Evolutionary conservation across 2,329 filamentous ascomycete species (phyloP), one percentile per base, ranked within the genome.

Genomic region (Harringtonia aguacate): DNA sequence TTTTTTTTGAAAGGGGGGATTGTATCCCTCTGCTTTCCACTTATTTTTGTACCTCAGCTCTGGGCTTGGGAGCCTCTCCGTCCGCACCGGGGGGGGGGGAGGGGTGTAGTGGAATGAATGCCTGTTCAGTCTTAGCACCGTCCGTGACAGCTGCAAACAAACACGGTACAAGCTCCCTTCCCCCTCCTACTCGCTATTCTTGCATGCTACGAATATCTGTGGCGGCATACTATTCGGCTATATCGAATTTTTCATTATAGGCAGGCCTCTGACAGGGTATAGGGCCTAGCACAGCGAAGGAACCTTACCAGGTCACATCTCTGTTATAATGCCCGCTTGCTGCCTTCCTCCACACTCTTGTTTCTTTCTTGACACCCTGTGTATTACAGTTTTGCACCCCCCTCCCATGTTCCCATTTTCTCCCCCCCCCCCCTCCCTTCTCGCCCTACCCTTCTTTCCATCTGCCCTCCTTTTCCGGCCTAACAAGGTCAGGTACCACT

Each of bases 241-340:
- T 46, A 46, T 39, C 36, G 33, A 9, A 22, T 30, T 29, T 34
- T 33, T 27, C 48, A 36, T 35, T 51, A 49, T 50, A 50, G 45
- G 36, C 36, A 41, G 35, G 37, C 38, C 35, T 36, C 42, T 43
- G 33, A 29, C 31, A 21, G 39, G 39, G 39, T 18, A 17, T 38
- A 46, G 42, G 38, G 42, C 24, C 36, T 39, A 36, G 41, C 42
- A 33, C 44, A 39, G 40, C 41, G 44, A 49, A 39, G 42, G 45
- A 47, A 45, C 39, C 39, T 41, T 47, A 43, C 38, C 39, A 45
- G 46, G 46, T 40, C 43, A n/a, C 39, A 48, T 48, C 43, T 44
- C 33, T 18, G 14, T 33, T 22, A 45, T 39, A 37, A 28, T 41
- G 41, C 29, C 38, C 41, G 38, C 44, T 48, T 43, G 41, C 43